These are phyloP conservation scores for Bassia scoparia DNA, from an alignment of 148 eudicot genomes.

Conservation along the genomic window DNA sequence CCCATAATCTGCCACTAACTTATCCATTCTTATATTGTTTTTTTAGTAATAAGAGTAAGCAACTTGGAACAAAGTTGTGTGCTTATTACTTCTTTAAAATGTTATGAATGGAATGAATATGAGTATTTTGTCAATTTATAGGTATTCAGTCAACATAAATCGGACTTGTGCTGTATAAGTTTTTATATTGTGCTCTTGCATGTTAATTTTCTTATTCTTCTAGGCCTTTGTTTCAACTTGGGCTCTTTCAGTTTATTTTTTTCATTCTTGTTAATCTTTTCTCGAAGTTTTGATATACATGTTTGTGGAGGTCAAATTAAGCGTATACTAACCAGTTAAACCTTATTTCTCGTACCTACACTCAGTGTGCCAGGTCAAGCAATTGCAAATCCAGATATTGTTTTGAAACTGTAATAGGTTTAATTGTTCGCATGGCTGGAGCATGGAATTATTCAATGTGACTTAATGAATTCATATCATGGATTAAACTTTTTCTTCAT, in stretches of 20 bases:
- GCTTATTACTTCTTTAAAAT: no score
- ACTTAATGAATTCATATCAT: slow-evolving; percentile 92
- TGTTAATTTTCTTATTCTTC: no score
- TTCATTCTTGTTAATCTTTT: not conserved
- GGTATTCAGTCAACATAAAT: no score
- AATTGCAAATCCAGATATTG: slow-evolving; percentile 71
- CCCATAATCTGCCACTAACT: not conserved
- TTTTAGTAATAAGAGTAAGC: no score
- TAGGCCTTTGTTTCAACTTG: no score
- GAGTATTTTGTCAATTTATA: no score
- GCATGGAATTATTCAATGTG: slow-evolving; percentile 97
- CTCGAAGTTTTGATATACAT: not conserved
- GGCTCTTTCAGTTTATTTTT: no score
- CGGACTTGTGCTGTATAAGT: no score
- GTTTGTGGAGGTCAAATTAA: not conserved
- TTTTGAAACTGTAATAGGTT: slow-evolving; percentile 65
- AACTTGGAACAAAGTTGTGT: no score
- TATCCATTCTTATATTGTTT: not conserved
- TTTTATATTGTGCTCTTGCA: no score
- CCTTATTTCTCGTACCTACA: not conserved
- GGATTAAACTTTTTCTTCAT: slow-evolving; percentile 38
- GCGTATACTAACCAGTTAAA: not conserved
- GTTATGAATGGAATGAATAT: no score
- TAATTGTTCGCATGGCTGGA: slow-evolving; percentile 88
- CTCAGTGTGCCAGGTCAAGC: slow-evolving; percentile 94